Evolutionary conservation across 2,329 filamentous ascomycete species (phyloP).

Genomic region (Trichoderma gracile): DNA sequence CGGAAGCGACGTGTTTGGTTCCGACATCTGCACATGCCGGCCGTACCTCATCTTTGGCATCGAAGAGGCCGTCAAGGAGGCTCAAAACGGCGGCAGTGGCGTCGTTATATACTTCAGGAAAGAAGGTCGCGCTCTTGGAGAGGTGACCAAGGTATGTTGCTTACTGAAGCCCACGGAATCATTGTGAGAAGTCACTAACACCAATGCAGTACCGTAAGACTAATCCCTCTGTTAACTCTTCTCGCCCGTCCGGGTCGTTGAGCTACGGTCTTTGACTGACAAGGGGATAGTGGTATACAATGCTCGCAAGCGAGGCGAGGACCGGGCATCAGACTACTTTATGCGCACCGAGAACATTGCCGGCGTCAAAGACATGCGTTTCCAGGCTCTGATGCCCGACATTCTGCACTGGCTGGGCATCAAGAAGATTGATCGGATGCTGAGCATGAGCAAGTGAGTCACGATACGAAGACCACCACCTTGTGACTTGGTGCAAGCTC

Average conservation of each 20-base stretch:
- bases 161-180: too few relatives aligned
- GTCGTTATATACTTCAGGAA: slow-evolving; percentile 99
- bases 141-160: slow-evolving; percentile 82
- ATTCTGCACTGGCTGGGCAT: slow-evolving; percentile 98
- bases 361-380: slow-evolving; percentile 94
- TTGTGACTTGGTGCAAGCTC: not conserved
- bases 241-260: not conserved
- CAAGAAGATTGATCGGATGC: slow-evolving; percentile 96
- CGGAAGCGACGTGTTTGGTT: slow-evolving; percentile 95
- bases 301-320: slow-evolving; percentile 74
- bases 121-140: slow-evolving; percentile 89
- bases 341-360: slow-evolving; percentile 97
- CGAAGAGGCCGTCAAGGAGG: slow-evolving; percentile 95
- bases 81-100: slow-evolving; percentile 88
- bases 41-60: slow-evolving; percentile 97
- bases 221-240: not conserved
- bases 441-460: slow-evolving; percentile 89
- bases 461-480: not conserved
- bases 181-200: slow-evolving; percentile 35
- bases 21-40: slow-evolving; percentile 94
- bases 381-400: slow-evolving; percentile 97
- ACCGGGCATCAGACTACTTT: slow-evolving; percentile 90
- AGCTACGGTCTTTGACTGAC: not conserved
- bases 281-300: slow-evolving; percentile 63
- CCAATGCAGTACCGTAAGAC: slow-evolving; percentile 48